Evolutionary conservation across 2,329 filamentous ascomycete species (phyloP).

Genomic region (Scytalidium sp.): DNA sequence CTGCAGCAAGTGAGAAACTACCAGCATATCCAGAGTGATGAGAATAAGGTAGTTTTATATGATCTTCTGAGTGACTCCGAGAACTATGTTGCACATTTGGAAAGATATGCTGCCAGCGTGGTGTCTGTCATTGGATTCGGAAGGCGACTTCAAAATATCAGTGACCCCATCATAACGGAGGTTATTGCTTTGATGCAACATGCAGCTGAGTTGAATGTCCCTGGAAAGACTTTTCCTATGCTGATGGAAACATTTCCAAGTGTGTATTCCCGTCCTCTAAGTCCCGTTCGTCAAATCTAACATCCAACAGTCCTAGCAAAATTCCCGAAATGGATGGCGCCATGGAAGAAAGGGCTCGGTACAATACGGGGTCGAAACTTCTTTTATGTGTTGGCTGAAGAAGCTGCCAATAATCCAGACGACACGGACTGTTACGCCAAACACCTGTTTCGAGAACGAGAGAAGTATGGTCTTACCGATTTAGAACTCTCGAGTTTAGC

Average conservation of each 20-base stretch:
- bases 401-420: conserved; percentile 21
- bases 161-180: conserved; percentile 7
- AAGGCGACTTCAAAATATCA: conserved; percentile 3
- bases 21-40: conserved; percentile 35
- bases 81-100: conserved; percentile 26
- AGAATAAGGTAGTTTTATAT: conserved; percentile 40
- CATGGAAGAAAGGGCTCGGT: conserved; percentile 1
- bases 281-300: conserved; percentile 34
- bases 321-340: conserved; percentile 19
- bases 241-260: not conserved
- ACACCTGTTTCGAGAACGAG: conserved; percentile 33
- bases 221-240: not conserved
- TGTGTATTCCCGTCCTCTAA: conserved; percentile 26
- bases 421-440: conserved; percentile 36
- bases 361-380: conserved; percentile 22
- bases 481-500: conserved; percentile 30
- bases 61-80: conserved; percentile 34
- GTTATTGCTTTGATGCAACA: conserved; percentile 2
- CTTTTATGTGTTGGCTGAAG: conserved; percentile 37
- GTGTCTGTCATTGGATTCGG: conserved; percentile 12
- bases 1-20: not conserved
- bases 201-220: not conserved
- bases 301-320: conserved; percentile 28
- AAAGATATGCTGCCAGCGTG: conserved; percentile 7
- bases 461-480: conserved; percentile 27